These are phyloP conservation scores for Emydomyces testavorans DNA, from an alignment of 2,329 filamentous ascomycete species.

Conservation along the genomic window DNA sequence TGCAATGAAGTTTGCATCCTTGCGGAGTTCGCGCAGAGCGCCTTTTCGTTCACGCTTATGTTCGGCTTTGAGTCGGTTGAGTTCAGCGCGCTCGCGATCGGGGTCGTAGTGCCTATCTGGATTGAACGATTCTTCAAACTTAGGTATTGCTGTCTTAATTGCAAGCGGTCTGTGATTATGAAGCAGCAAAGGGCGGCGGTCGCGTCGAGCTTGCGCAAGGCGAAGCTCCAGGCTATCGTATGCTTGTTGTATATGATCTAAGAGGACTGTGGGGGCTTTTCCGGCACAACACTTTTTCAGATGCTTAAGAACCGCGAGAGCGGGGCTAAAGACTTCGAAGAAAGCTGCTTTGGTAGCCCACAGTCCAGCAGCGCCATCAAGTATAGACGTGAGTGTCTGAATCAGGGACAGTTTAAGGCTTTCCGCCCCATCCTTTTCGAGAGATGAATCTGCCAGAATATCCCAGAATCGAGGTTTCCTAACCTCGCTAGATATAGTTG, in stretches of 20 bases:
- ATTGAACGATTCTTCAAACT: constrained; percentile 92
- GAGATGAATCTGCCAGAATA: constrained; percentile 30
- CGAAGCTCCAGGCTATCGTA: constrained; percentile 30
- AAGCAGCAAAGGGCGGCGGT: constrained; percentile 68
- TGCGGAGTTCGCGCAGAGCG: constrained; percentile 82
- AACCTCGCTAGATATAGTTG: constrained; percentile 31
- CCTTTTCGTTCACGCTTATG: constrained; percentile 94
- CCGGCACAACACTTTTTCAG: constrained; percentile 45
- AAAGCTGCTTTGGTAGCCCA: constrained; percentile 68
- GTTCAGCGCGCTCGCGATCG: constrained; percentile 75
- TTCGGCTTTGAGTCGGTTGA: constrained; percentile 73
- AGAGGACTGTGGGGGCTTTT: constrained; percentile 38
- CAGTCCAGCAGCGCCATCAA: constrained; percentile 56
- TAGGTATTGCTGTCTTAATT: constrained; percentile 79
- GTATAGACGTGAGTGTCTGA: constrained; percentile 51
- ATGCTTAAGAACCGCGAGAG: constrained; percentile 47
- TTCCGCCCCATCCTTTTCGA: constrained; percentile 24
- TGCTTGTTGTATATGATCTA: constrained; percentile 23
- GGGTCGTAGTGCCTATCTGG: constrained; percentile 96
- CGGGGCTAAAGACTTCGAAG: constrained; percentile 63
- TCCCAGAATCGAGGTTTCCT: constrained; percentile 51
- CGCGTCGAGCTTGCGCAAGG: constrained; percentile 49
- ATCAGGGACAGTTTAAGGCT: constrained; percentile 50
- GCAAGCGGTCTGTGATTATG: constrained; percentile 81
- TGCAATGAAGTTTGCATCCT: constrained; percentile 89